These are phyloP conservation scores for Eimeria brunetti DNA, from an alignment of 169 alveolate genomes.

Conservation along the genomic window DNA sequence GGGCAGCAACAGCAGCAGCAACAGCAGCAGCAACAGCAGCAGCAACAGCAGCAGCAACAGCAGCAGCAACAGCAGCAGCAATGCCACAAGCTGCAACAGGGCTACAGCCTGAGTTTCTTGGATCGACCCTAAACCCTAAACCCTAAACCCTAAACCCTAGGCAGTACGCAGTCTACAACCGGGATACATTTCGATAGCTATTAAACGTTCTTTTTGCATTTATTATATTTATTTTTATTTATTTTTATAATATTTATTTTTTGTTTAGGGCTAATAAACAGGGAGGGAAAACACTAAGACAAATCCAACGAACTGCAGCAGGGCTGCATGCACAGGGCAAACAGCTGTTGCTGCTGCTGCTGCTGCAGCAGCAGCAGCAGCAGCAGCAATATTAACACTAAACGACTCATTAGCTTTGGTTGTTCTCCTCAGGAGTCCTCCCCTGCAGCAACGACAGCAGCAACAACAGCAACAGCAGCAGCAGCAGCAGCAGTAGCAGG, in stretches of 20 bases:
- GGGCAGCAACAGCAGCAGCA: neutral
- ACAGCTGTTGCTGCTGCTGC: slow-evolving; percentile 1
- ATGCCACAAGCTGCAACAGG: neutral
- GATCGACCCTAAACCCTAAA: neutral
- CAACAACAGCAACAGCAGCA: slow-evolving; percentile 13
- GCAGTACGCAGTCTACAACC: neutral
- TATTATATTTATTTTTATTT: no score
- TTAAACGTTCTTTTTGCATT: no score
- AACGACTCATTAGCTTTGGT: neutral
- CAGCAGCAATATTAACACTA: neutral
- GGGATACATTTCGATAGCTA: neutral
- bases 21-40: neutral
- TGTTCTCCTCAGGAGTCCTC: neutral
- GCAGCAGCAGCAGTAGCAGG: slow-evolving; percentile 13
- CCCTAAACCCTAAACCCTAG: slow-evolving; percentile 4
- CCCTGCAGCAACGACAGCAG: neutral
- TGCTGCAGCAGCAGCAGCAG: slow-evolving; percentile 23
- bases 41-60: neutral
- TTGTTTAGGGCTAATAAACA: neutral
- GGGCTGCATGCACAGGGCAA: slow-evolving; percentile 22
- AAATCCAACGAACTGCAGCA: neutral
- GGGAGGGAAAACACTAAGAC: neutral
- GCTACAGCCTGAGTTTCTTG: neutral
- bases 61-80: slow-evolving; percentile 14
- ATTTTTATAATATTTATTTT: neutral